Percentiles rank a stretch among this genome's conserved stretches.
These are phyloP conservation scores for Pleurotus tuoliensis DNA, from an alignment of 768 basidiomycete genomes.

Conservation along the genomic window DNA sequence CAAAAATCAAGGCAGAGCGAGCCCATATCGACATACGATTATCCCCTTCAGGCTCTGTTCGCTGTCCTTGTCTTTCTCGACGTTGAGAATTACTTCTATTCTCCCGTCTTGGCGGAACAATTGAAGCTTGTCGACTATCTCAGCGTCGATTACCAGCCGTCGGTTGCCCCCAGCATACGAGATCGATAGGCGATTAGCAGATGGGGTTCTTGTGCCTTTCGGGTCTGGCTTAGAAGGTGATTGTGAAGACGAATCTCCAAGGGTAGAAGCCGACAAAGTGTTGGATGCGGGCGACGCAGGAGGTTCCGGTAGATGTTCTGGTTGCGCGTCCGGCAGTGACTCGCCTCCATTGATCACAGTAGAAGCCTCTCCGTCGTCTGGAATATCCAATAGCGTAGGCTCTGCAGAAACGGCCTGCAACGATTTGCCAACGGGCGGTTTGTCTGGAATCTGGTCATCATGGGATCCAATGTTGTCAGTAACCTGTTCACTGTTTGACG, in stretches of 20 bases:
- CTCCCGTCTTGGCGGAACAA: constrained; percentile 80
- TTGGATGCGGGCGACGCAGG: constrained; percentile 55
- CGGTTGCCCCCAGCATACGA: constrained; percentile 89
- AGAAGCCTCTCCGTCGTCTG: constrained; percentile 18
- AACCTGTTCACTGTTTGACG: constrained; percentile 40
- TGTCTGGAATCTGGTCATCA: constrained; percentile 38
- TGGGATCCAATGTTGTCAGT: constrained; percentile 42
- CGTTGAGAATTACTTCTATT: constrained; percentile 73
- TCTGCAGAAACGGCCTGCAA: constrained; percentile 45
- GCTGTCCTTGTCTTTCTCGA: constrained; percentile 51
- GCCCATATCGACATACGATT: constrained; percentile 47
- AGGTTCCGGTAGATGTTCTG: constrained; percentile 55
- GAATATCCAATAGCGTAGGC: constrained; percentile 47
- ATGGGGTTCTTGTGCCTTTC: constrained; percentile 49
- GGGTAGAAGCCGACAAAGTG: constrained; percentile 41
- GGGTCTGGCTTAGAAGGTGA: constrained; percentile 27
- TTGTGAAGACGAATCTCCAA: constrained; percentile 42
- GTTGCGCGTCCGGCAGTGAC: constrained; percentile 17
- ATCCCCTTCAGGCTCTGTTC: constrained; percentile 59
- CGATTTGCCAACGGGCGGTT: constrained; percentile 22
- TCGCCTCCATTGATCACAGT: constrained; percentile 21
- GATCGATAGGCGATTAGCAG: constrained; percentile 88
- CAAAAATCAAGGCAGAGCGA: constrained; percentile 4
- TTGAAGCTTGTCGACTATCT: constrained; percentile 76
- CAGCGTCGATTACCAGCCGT: constrained; percentile 85